These are phyloP conservation scores for Tricholoma saponaceum DNA, from an alignment of 768 basidiomycete species.

Conservation along the genomic window DNA sequence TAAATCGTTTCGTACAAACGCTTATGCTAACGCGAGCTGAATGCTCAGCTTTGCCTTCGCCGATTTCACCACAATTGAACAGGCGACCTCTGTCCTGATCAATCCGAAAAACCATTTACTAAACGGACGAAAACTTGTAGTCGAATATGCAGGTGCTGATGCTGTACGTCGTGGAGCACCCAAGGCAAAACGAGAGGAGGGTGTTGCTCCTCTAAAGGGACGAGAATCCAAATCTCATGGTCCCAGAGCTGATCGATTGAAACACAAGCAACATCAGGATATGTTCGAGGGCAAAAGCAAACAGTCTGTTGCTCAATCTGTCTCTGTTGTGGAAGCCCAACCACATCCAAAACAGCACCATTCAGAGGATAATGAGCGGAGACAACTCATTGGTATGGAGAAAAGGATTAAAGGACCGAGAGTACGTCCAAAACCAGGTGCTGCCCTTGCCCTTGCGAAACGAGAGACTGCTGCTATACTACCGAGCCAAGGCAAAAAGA, in stretches of 20 bases:
- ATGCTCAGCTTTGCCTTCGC: constrained; percentile 82
- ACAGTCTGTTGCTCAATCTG: not conserved
- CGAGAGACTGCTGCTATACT: constrained; percentile 75
- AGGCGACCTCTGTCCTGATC: constrained; percentile 78
- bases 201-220: constrained; percentile 7
- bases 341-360: not conserved
- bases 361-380: constrained; percentile 9
- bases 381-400: constrained; percentile 3
- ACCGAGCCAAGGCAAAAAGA: constrained; percentile 65
- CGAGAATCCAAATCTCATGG: constrained; percentile 8
- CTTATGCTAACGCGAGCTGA: not conserved
- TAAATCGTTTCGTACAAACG: not conserved
- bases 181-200: constrained; percentile 25
- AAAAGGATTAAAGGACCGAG: constrained; percentile 31
- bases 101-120: constrained; percentile 83
- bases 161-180: constrained; percentile 82
- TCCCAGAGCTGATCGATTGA: constrained; percentile 7
- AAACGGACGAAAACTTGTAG: constrained; percentile 78
- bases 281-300: not conserved
- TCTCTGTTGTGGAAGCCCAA: constrained; percentile 1
- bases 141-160: constrained; percentile 87
- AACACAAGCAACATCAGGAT: constrained; percentile 4
- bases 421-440: constrained; percentile 68
- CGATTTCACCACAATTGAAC: constrained; percentile 77
- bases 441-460: constrained; percentile 72